A percentile compares a stretch with the other conserved stretches of the same genome.
phyloP scores from a whole-genome alignment of 257 asterid genomes.

The Fraxinus pennsylvanica region DNA sequence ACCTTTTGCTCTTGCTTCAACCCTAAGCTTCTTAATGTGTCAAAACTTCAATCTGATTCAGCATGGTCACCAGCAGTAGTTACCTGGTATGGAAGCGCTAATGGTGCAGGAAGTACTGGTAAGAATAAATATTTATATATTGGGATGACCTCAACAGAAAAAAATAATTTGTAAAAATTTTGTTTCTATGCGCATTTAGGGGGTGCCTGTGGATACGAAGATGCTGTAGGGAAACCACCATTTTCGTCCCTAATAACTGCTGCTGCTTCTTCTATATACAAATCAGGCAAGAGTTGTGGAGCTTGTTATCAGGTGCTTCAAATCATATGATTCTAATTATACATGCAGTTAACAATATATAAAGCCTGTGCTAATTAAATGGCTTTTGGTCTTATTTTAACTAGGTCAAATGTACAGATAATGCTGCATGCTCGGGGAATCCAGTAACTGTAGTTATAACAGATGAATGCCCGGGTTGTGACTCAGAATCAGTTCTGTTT shows the following conservation, averaged over 20 bases:
- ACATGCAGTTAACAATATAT: not conserved
- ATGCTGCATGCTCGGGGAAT: slow-evolving; percentile 65
- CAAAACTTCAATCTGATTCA: slow-evolving; percentile 36
- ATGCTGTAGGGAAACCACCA: slow-evolving; percentile 64
- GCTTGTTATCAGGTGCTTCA: slow-evolving; percentile 67
- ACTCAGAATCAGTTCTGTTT: slow-evolving; percentile 53
- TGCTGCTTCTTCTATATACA: slow-evolving; percentile 60
- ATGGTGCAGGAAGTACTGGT: slow-evolving; percentile 88
- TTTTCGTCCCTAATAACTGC: slow-evolving; percentile 74
- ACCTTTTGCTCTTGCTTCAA: slow-evolving; percentile 52
- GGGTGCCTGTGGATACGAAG: slow-evolving; percentile 81
- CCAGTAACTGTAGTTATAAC: slow-evolving; percentile 81
- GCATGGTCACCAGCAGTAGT: slow-evolving; percentile 75
- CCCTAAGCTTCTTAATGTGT: slow-evolving; percentile 48
- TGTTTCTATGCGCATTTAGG: slow-evolving; percentile 37
- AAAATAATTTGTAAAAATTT: not conserved
- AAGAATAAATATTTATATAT: not conserved
- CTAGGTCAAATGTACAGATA: slow-evolving; percentile 65
- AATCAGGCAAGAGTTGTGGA: slow-evolving; percentile 73
- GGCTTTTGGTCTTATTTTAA: not conserved
- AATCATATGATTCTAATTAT: not conserved
- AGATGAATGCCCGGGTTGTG: slow-evolving; percentile 70
- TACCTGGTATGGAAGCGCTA: slow-evolving; percentile 83
- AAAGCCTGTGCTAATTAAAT: not conserved
- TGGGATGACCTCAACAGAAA: not conserved